phyloP scores from a whole-genome alignment of 1,284 basidiomycete genomes.

The Puccinia hordei region DNA sequence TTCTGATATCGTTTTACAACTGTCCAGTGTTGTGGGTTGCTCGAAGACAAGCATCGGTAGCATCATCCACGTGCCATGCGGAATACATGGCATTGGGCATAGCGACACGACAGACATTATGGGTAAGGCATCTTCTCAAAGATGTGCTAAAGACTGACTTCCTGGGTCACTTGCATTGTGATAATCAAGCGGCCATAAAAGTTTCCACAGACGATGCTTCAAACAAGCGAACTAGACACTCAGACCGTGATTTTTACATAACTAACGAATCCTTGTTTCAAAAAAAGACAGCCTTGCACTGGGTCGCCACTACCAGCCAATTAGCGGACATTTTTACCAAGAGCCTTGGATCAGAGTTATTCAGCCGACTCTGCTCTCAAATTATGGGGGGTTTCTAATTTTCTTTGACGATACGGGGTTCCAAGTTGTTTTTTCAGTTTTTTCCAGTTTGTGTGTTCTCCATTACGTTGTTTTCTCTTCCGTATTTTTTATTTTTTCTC shows the following conservation, averaged over 20 bases:
- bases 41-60: neutral
- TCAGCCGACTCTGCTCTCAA: neutral
- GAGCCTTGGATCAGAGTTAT: neutral
- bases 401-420: no score
- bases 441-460: no score
- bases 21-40: neutral
- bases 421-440: no score
- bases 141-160: no score
- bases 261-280: neutral
- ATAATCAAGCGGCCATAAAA: no score
- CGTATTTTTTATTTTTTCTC: no score
- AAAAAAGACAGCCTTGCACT: neutral
- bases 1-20: neutral
- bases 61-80: conserved; percentile 6
- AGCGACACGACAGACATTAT: no score
- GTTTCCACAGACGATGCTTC: no score
- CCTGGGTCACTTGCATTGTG: no score
- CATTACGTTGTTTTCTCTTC: no score
- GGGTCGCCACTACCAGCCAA: neutral
- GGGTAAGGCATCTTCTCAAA: no score
- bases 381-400: no score
- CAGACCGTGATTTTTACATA: neutral
- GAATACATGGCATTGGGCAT: neutral
- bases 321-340: conserved; percentile 23
- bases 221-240: neutral